These are phyloP conservation scores for Penicillium cataractarum DNA, from an alignment of 495 filamentous ascomycete genomes.

Conservation along the genomic window DNA sequence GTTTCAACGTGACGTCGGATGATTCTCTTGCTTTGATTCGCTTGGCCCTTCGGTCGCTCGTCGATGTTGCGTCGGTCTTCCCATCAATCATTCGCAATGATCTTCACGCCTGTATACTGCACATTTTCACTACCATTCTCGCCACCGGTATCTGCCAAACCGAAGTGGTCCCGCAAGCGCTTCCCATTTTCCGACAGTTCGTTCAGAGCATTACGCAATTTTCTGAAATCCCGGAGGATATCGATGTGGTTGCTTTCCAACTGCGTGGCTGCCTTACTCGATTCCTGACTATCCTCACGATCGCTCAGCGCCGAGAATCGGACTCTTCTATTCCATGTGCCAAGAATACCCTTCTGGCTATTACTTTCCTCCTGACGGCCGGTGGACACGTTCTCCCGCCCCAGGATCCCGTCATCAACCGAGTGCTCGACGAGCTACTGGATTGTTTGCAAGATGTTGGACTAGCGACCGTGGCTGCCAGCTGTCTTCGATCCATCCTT, in stretches of 20 bases:
- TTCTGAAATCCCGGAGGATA: slow-evolving; percentile 35
- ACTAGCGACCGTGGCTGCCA: slow-evolving; percentile 82
- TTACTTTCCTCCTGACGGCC: slow-evolving; percentile 85
- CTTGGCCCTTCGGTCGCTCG: slow-evolving; percentile 79
- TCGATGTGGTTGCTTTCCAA: slow-evolving; percentile 51
- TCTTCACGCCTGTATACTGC: slow-evolving; percentile 92
- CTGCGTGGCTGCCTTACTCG: slow-evolving; percentile 75
- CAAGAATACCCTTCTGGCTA: slow-evolving; percentile 87
- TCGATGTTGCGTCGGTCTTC: slow-evolving; percentile 93
- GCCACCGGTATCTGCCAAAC: slow-evolving; percentile 84
- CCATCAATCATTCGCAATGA: slow-evolving; percentile 95
- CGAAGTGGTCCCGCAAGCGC: slow-evolving; percentile 83
- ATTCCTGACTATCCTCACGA: slow-evolving; percentile 77
- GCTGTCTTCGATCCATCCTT: slow-evolving; percentile 84
- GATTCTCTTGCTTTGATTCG: slow-evolving; percentile 83
- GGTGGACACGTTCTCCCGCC: slow-evolving; percentile 72
- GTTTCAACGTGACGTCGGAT: slow-evolving; percentile 63
- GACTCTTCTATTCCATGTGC: slow-evolving; percentile 83
- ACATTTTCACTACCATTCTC: slow-evolving; percentile 94
- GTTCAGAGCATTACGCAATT: slow-evolving; percentile 68
- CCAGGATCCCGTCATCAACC: slow-evolving; percentile 68
- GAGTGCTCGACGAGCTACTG: slow-evolving; percentile 73
- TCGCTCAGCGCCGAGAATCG: slow-evolving; percentile 81
- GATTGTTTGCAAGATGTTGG: slow-evolving; percentile 82
- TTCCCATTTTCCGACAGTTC: slow-evolving; percentile 92